Percentiles rank a stretch among this genome's conserved stretches.
Evolutionary conservation across 495 filamentous ascomycete genomes (phyloP).

Genomic region (Penicillium herquei): DNA sequence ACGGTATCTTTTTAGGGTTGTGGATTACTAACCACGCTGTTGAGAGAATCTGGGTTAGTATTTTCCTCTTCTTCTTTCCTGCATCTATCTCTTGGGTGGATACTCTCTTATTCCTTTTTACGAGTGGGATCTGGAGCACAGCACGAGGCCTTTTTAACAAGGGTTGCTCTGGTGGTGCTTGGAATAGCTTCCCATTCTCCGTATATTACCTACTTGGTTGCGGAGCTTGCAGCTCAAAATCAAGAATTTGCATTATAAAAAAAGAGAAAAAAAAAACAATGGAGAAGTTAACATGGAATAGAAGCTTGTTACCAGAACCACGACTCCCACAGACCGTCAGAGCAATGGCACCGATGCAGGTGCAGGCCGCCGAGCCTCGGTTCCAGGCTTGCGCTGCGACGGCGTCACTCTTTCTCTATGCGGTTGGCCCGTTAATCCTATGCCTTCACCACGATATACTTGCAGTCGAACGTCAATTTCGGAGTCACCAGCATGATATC

Average conservation of each 20-base stretch:
- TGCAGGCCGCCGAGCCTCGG: conserved; percentile 50
- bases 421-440: conserved; percentile 73
- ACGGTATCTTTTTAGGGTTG: conserved; percentile 19
- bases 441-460: conserved; percentile 90
- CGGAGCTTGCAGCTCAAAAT: background rate
- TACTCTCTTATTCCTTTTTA: background rate
- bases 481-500: conserved; percentile 79
- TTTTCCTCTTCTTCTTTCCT: conserved; percentile 5
- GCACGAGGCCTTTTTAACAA: conserved; percentile 1
- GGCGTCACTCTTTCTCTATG: conserved; percentile 81
- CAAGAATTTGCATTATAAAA: background rate
- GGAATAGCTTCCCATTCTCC: no score
- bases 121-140: background rate
- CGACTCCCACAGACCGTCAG: conserved; percentile 25
- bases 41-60: conserved; percentile 21
- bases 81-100: conserved; percentile 1
- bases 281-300: conserved; percentile 36
- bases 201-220: background rate
- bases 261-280: conserved; percentile 12
- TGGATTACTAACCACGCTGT: conserved; percentile 19
- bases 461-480: conserved; percentile 84
- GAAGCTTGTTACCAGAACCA: conserved; percentile 25
- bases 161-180: background rate
- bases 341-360: conserved; percentile 37
- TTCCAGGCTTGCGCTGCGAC: conserved; percentile 87